phyloP scores from a whole-genome alignment of 805 yeast species.

The Cyberlindnera meyerae region DNA sequence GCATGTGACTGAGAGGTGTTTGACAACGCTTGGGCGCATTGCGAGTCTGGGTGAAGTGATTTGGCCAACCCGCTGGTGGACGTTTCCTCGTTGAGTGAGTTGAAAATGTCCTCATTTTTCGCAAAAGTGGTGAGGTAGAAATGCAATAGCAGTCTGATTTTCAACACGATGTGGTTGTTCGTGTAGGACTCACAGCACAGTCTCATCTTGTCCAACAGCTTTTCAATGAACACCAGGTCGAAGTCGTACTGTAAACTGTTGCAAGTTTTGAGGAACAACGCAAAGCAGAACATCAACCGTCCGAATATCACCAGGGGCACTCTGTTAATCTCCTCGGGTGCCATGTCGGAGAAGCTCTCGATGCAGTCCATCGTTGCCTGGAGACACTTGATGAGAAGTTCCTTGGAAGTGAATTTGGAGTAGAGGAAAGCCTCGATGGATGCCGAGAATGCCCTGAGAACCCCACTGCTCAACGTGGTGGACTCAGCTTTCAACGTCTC shows the following conservation, averaged over 20 bases:
- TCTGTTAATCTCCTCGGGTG: slow-evolving; percentile 13
- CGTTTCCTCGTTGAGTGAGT: slow-evolving; percentile 15
- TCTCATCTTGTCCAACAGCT: slow-evolving; percentile 15
- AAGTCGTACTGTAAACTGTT: slow-evolving; percentile 18
- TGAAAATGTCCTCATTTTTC: slow-evolving; percentile 23
- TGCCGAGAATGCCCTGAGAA: slow-evolving; percentile 17
- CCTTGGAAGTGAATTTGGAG: slow-evolving; percentile 17
- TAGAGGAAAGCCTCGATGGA: slow-evolving; percentile 25
- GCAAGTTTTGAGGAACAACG: slow-evolving; percentile 22
- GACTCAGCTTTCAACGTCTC: slow-evolving; percentile 8
- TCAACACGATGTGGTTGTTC: slow-evolving; percentile 20
- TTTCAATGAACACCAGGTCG: slow-evolving; percentile 14
- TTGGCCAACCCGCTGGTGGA: slow-evolving; percentile 14
- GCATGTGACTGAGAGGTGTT: too few species aligned
- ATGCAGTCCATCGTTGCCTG: slow-evolving; percentile 20
- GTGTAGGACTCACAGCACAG: slow-evolving; percentile 13
- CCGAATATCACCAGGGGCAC: slow-evolving; percentile 24
- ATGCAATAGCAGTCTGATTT: slow-evolving; percentile 22
- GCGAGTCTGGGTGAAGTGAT: slow-evolving; percentile 3
- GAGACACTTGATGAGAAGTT: slow-evolving; percentile 19
- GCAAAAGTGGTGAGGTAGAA: slow-evolving; percentile 27
- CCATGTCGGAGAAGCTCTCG: slow-evolving; percentile 13
- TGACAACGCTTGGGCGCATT: too few species aligned
- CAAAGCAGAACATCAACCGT: slow-evolving; percentile 26
- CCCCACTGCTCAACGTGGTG: slow-evolving; percentile 10